Evolutionary conservation across 2,329 filamentous ascomycete species (phyloP).

Genomic region (Aspergillus glaucus): DNA sequence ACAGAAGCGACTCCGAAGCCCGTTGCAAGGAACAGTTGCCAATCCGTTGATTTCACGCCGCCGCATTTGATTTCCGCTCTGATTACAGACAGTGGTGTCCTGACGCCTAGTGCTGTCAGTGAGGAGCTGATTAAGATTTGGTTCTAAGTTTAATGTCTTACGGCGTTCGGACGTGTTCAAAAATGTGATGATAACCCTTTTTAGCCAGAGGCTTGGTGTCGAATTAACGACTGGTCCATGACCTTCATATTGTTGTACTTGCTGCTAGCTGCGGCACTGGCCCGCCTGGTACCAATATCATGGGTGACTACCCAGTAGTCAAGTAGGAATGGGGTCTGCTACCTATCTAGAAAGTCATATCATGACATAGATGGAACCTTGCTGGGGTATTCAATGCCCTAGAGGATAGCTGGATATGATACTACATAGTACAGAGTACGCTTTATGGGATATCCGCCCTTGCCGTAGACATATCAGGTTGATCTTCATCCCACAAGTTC

Average conservation of each 20-base stretch:
- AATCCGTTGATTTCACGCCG: constrained; percentile 47
- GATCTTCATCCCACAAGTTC: too few relatives aligned
- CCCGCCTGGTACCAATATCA: too few relatives aligned
- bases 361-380: not conserved
- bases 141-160: constrained; percentile 22
- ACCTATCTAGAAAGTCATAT: not conserved
- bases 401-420: too few relatives aligned
- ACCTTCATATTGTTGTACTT: too few relatives aligned
- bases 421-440: too few relatives aligned
- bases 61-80: constrained; percentile 58
- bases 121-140: constrained; percentile 62
- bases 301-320: too few relatives aligned
- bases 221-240: not conserved
- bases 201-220: not conserved
- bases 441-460: too few relatives aligned
- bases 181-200: not conserved
- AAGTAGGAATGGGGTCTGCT: too few relatives aligned
- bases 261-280: too few relatives aligned
- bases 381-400: too few relatives aligned
- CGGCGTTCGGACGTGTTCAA: too few relatives aligned
- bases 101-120: constrained; percentile 59
- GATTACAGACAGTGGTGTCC: constrained; percentile 59
- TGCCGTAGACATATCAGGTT: too few relatives aligned
- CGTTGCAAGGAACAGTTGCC: constrained; percentile 21
- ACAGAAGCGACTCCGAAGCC: constrained; percentile 9